Evolutionary conservation across 148 eudicot genomes (phyloP), one percentile per base, ranked within the genome.

Genomic region (Camellia granthamiana): DNA sequence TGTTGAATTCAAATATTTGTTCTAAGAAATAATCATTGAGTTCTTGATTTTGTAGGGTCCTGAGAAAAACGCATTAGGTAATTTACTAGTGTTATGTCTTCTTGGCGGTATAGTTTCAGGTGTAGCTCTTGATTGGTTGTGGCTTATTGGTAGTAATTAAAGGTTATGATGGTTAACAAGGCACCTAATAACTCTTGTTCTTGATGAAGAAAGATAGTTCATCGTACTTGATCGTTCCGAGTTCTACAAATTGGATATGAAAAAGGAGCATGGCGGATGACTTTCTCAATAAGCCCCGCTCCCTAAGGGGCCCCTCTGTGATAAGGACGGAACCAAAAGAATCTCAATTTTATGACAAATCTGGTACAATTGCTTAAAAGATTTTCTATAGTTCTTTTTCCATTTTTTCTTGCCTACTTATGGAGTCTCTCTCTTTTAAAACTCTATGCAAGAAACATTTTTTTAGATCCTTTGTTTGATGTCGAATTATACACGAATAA

Each of bases 51-150:
- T 84, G 44, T 73, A 92, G 94, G 97, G 97, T 47, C 94, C 92
- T 52, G 97, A 92, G 87, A 89, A 88, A 64, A 92, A 92, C 12
- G 97, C 92, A 14, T 2, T 92, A 41, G 97, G 94, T 10, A 92
- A 92, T 75, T 76, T 88, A 84, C 70, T 92, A 23, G 89, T 89
- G 63, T 10, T 88, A 55, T 92, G 82, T 56, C 90, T 92, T 52
- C 79, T 89, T 0, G 88, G 81, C 3, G 97, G 94, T 16, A 85
- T 92, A 80, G 88, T 88, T 80, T 73, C 90, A 0, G 97, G 97
- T 2, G 92, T 81, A 16, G 84, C 92, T 76, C 88, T 92, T 16
- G 97, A 87, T 75, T 92, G 97, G 92, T 76, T 90, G 83, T 92
- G 94, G 97, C 82, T 92, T 64, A 88, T 92, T 56, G 88, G 90